phyloP scores from a whole-genome alignment of 2,329 filamentous ascomycete species.

The Dactylonectria estremocensis region DNA sequence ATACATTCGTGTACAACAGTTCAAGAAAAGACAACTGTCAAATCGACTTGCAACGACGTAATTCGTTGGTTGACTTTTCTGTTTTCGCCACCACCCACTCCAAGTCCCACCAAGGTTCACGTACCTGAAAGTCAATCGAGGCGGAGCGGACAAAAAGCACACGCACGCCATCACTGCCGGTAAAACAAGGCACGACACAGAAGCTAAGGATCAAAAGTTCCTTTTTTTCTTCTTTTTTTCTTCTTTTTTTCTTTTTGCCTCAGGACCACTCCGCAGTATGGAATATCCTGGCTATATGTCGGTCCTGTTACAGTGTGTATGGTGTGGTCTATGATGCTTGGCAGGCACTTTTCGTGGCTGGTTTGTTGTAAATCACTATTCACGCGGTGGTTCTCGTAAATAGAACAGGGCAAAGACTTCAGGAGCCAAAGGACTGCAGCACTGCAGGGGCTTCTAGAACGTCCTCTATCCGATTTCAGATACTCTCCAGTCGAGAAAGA shows the following conservation, averaged over 20 bases:
- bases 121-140: conserved; percentile 9
- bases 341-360: not conserved
- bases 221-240: not conserved
- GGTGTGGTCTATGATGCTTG: no score
- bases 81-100: not conserved
- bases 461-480: not conserved
- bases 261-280: not conserved
- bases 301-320: no score
- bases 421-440: not conserved
- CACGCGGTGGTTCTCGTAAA: not conserved
- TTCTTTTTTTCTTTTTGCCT: not conserved
- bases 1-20: not conserved
- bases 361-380: not conserved
- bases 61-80: not conserved
- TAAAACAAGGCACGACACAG: conserved; percentile 9
- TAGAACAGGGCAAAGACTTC: not conserved
- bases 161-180: not conserved
- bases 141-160: not conserved
- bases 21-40: not conserved
- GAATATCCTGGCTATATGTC: not conserved
- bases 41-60: not conserved
- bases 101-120: conserved; percentile 3
- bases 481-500: not conserved
- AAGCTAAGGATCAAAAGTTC: not conserved
- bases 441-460: not conserved